phyloP scores from a whole-genome alignment of 306 rosid genomes.

The Casuarina equisetifolia region DNA sequence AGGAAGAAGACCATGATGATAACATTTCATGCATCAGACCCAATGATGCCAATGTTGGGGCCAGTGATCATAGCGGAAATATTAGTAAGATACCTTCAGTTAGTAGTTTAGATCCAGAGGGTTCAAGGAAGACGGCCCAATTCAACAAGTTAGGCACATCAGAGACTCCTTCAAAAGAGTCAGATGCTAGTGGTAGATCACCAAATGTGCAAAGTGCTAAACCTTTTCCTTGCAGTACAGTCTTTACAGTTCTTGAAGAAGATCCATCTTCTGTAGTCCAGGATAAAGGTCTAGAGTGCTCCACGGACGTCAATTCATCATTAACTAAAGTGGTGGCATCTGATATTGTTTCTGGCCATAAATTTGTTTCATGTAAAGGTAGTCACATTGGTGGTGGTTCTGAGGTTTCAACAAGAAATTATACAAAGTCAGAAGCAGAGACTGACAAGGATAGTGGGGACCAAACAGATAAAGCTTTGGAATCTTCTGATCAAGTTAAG shows the following conservation, averaged over 20 bases:
- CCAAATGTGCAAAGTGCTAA: conserved; percentile 35
- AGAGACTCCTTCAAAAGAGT: conserved; percentile 47
- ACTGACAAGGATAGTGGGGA: conserved; percentile 34
- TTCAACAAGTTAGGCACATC: conserved; percentile 37
- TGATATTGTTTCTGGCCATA: conserved; percentile 38
- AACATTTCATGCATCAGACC: conserved; percentile 57
- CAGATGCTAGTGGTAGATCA: conserved; percentile 33
- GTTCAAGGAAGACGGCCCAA: conserved; percentile 40
- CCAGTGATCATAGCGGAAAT: conserved; percentile 37
- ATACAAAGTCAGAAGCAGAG: conserved; percentile 50
- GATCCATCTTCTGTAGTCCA: conserved; percentile 20
- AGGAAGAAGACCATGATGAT: conserved; percentile 58
- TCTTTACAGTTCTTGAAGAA: conserved; percentile 21
- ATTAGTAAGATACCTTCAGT: conserved; percentile 52
- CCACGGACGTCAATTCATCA: conserved; percentile 21
- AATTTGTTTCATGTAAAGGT: conserved; percentile 29
- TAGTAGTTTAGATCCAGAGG: conserved; percentile 46
- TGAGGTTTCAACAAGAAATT: conserved; percentile 29
- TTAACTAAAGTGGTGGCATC: conserved; percentile 29
- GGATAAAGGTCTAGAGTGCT: conserved; percentile 30
- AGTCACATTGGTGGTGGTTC: conserved; percentile 32
- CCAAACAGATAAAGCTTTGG: conserved; percentile 37
- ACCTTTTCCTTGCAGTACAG: conserved; percentile 6
- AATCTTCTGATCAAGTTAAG: conserved; percentile 35
- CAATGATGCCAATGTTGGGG: conserved; percentile 41